These are phyloP conservation scores for Auriculariales sp. DNA, from an alignment of 768 basidiomycete species.

Conservation along the genomic window DNA sequence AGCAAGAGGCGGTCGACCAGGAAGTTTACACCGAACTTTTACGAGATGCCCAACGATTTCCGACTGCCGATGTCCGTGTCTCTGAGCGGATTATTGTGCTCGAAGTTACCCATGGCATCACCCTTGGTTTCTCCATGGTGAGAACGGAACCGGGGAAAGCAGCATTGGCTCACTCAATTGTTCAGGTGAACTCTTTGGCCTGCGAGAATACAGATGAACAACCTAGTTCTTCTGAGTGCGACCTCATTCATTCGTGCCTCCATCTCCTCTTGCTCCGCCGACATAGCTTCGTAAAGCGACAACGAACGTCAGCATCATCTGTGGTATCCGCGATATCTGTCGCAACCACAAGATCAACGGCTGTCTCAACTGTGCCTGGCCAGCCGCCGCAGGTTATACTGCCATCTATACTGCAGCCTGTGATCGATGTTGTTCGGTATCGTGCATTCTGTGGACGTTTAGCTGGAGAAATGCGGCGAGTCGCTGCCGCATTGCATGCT, in stretches of 20 bases:
- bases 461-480: constrained; percentile 38
- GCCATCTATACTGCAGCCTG: constrained; percentile 46
- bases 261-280: constrained; percentile 49
- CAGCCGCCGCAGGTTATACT: neutral
- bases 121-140: constrained; percentile 63
- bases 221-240: constrained; percentile 28
- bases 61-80: constrained; percentile 63
- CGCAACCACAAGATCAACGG: neutral
- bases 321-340: no score
- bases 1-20: constrained; percentile 62
- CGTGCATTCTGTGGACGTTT: constrained; percentile 56
- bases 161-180: neutral
- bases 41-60: constrained; percentile 59
- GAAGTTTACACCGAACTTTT: constrained; percentile 68
- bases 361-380: no score
- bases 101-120: constrained; percentile 56
- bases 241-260: constrained; percentile 52
- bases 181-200: neutral
- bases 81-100: constrained; percentile 66
- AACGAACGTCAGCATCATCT: constrained; percentile 20
- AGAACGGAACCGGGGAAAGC: constrained; percentile 12
- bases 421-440: constrained; percentile 72
- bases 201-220: neutral
- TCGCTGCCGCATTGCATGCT: constrained; percentile 29
- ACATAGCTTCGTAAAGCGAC: constrained; percentile 34